Evolutionary conservation across 371 early-diverging fungal species (phyloP).

Genomic region (Chytridium lagenaria): DNA sequence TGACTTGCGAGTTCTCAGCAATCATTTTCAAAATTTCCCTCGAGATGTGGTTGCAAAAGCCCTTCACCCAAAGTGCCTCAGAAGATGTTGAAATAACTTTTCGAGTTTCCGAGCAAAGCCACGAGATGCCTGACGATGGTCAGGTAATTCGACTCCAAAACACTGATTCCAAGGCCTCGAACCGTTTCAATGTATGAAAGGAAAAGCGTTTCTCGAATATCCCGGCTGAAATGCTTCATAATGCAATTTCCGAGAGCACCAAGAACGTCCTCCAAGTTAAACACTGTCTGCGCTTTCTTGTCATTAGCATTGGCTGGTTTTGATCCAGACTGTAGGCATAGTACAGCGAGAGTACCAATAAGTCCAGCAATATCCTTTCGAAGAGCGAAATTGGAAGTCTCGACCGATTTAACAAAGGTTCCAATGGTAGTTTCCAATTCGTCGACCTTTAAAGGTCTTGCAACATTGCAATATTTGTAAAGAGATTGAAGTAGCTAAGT

Average conservation of each 20-base stretch:
- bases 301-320: constrained; percentile 14
- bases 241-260: constrained; percentile 66
- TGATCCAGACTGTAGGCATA: neutral
- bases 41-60: constrained; percentile 72
- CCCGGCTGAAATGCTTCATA: constrained; percentile 66
- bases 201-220: constrained; percentile 77
- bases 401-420: constrained; percentile 69
- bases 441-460: constrained; percentile 53
- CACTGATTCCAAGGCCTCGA: constrained; percentile 69
- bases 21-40: constrained; percentile 76
- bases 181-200: constrained; percentile 82
- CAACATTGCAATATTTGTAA: constrained; percentile 36
- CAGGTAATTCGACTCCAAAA: constrained; percentile 78
- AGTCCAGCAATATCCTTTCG: constrained; percentile 71
- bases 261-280: constrained; percentile 75
- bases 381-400: constrained; percentile 68
- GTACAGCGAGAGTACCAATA: constrained; percentile 66
- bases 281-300: constrained; percentile 39
- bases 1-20: constrained; percentile 81
- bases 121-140: constrained; percentile 70
- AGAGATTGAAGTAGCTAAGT: constrained; percentile 45
- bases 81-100: constrained; percentile 36
- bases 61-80: constrained; percentile 69
- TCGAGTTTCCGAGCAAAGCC: constrained; percentile 52
- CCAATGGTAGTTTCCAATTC: constrained; percentile 71